phyloP scores from a whole-genome alignment of 495 filamentous ascomycete species.

The Neurospora sp. region DNA sequence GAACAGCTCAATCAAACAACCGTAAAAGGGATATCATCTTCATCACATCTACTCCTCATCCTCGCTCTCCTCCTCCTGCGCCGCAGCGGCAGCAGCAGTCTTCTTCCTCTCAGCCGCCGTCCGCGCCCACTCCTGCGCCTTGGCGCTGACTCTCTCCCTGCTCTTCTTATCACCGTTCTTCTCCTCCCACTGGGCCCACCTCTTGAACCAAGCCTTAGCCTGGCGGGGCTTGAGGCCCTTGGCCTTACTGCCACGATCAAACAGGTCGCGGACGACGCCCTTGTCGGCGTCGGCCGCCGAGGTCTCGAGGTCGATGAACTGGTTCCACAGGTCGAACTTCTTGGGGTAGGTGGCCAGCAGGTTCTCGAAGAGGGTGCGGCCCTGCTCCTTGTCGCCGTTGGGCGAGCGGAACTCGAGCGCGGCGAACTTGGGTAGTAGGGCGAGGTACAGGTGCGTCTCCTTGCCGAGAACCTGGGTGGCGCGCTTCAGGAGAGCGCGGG shows the following conservation, averaged over 20 bases:
- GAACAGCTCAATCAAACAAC: neutral
- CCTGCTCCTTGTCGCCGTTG: constrained; percentile 79
- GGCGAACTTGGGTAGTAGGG: constrained; percentile 76
- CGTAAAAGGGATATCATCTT: neutral
- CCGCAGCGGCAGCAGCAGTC: constrained; percentile 3
- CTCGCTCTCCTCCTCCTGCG: constrained; percentile 8
- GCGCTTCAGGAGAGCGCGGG: constrained; percentile 70
- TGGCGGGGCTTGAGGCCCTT: constrained; percentile 62
- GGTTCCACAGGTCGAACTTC: constrained; percentile 85
- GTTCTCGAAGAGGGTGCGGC: constrained; percentile 88
- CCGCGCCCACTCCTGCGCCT: constrained; percentile 56
- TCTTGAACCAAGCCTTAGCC: constrained; percentile 72
- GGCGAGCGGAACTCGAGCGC: constrained; percentile 80
- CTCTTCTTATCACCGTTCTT: constrained; percentile 60
- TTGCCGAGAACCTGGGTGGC: constrained; percentile 69
- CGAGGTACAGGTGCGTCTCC: constrained; percentile 54
- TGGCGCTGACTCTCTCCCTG: constrained; percentile 60
- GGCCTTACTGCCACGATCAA: constrained; percentile 63
- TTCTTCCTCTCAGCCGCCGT: constrained; percentile 24
- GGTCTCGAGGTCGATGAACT: constrained; percentile 75
- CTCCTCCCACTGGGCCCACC: constrained; percentile 75
- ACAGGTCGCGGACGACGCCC: constrained; percentile 54
- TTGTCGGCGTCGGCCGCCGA: constrained; percentile 50
- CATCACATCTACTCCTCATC: constrained; percentile 10
- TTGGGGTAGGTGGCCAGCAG: constrained; percentile 77